Conservation (phyloP, 192 early-diverging fungal genomes). For the Lunasporangiospora selenospora region DNA sequence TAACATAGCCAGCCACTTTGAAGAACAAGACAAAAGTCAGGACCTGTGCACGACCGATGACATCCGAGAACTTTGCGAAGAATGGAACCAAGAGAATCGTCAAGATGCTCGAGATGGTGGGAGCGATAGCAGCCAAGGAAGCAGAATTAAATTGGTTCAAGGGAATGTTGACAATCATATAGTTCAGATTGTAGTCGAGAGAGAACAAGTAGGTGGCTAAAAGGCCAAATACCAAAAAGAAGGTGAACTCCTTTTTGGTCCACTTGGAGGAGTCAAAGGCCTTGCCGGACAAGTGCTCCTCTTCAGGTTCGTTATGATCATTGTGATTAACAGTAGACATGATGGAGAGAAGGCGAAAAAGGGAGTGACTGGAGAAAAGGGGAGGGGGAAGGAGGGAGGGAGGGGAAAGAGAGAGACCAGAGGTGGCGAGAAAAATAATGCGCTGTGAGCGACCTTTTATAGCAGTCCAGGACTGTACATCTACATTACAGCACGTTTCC, state of each 20-base stretch:
- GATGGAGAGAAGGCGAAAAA: neutral
- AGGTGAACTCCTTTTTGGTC: neutral
- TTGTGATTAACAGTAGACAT: neutral
- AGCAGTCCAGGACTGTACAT: no score
- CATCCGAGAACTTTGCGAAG: constrained; percentile 11
- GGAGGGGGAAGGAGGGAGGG: no score
- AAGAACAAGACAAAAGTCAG: constrained; percentile 6
- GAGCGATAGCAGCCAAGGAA: constrained; percentile 2
- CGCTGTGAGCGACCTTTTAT: no score
- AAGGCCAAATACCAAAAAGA: neutral
- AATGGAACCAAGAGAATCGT: constrained; percentile 6
- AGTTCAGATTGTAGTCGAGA: neutral
- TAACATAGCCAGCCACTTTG: constrained; percentile 2
- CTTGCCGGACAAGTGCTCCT: neutral
- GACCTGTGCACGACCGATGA: constrained; percentile 7
- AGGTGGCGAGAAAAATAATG: no score
- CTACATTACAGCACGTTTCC: no score
- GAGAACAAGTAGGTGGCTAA: constrained; percentile 4
- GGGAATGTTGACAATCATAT: no score
- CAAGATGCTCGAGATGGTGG: constrained; percentile 6
- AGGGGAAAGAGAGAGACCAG: no score
- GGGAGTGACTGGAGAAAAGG: no score
- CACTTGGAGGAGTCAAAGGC: neutral
- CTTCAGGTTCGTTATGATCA: constrained; percentile 1
- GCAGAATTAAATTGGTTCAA: neutral